Conservation (phyloP, 371 early-diverging fungal species). For the Apophysomyces elegans region DNA sequence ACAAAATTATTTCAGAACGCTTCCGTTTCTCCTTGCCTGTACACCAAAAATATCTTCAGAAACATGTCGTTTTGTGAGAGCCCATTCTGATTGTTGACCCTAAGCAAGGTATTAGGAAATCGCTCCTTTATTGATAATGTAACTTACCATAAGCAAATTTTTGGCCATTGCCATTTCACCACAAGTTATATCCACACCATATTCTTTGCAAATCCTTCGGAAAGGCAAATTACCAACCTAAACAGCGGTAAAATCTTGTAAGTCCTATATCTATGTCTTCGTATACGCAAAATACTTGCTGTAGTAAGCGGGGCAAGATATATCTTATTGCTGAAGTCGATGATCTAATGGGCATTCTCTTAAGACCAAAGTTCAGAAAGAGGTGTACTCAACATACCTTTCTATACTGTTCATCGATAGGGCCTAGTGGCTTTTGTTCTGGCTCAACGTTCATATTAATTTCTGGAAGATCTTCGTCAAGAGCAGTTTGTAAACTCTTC, state of each 20-base stretch:
- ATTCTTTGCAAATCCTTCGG: slow-evolving; percentile 90
- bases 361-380: background rate
- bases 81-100: slow-evolving; percentile 85
- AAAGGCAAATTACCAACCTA: slow-evolving; percentile 96
- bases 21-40: slow-evolving; percentile 50
- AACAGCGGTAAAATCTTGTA: background rate
- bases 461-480: slow-evolving; percentile 13
- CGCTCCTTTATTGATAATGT: slow-evolving; percentile 4
- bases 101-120: slow-evolving; percentile 12
- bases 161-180: slow-evolving; percentile 93
- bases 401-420: slow-evolving; percentile 47
- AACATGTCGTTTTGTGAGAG: slow-evolving; percentile 85
- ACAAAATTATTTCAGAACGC: background rate
- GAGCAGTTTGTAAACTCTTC: too few relatives aligned
- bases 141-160: slow-evolving; percentile 61
- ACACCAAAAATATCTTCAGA: slow-evolving; percentile 95
- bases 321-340: slow-evolving; percentile 87
- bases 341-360: slow-evolving; percentile 29
- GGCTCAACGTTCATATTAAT: slow-evolving; percentile 23
- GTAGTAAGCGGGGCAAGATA: slow-evolving; percentile 98
- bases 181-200: slow-evolving; percentile 96
- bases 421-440: slow-evolving; percentile 42
- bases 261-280: background rate
- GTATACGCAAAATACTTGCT: slow-evolving; percentile 18
- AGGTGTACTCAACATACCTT: slow-evolving; percentile 24